Evolutionary conservation across 2,329 filamentous ascomycete species (phyloP), one percentile per base, ranked within the genome.

Genomic region (Paecilomyces dactylethromorphus): DNA sequence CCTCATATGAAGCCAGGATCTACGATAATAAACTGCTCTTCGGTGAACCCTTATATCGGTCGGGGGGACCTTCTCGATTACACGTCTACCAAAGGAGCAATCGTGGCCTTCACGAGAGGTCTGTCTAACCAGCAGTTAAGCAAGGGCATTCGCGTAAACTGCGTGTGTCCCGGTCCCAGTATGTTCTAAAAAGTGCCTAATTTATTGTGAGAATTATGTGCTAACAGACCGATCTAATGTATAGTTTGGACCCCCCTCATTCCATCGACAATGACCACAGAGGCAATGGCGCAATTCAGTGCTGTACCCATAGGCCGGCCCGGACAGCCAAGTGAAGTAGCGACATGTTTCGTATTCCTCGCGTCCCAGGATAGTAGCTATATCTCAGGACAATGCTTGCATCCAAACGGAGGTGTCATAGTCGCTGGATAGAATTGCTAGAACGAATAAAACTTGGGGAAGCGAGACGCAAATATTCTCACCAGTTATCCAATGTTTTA

Each of bases 21-120:
- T 58, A 86, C 85, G 26, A 91, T 95, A 71, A 91, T 95, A 81
- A 94, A 93, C 78, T 92, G 91, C 70, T 87, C 89, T 52, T 92
- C 88, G 32, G 87, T 94, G 71, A 93, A 93, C 71, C 89, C 87
- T 26, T 94, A 93, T 75, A 84, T 92, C 59, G 90, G 90, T 45
- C 87, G 89, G 1, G 87, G 87, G 0, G 90, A 93, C 66, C 81
- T 93, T 1, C 83, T 94, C 54, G 90, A 94, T 74, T 93, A 94
- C 77, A 92, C 89, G 0, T 86, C 87, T 1, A 91, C 87, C 45
- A 78, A 78, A 63, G 90, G 89, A 35, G 90, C 89, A 57, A 88
- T 94, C 64, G 76, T 93, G 3, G 83, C 90, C 2, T 94, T 94
- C 75, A 93, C 90, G 0, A 86, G 90, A 35, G 89, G 83, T 0